Percentiles rank a stretch among this genome's conserved stretches.
These are phyloP conservation scores for Porcisia hertigi DNA, from an alignment of 208 protist genomes.

Conservation along the genomic window DNA sequence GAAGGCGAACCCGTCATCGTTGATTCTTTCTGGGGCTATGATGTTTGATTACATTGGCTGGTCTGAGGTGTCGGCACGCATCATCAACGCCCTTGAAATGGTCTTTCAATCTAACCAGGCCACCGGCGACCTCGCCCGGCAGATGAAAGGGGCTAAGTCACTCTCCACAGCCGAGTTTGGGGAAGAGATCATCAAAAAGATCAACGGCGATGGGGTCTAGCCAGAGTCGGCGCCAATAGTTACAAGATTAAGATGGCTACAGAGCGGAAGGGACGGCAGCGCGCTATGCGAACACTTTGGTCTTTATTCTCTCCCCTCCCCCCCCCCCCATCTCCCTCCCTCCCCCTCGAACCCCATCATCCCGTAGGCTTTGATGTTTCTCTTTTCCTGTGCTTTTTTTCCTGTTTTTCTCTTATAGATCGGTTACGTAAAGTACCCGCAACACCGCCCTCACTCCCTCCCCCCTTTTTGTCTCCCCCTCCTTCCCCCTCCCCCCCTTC, in stretches of 20 bases:
- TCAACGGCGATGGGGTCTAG: conserved; percentile 18
- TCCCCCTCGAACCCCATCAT: background rate
- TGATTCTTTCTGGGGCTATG: conserved; percentile 51
- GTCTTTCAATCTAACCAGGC: conserved; percentile 36
- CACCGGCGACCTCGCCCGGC: conserved; percentile 37
- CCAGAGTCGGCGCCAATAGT: background rate
- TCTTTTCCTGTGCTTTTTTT: background rate
- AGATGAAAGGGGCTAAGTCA: conserved; percentile 33
- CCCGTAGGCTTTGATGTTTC: background rate
- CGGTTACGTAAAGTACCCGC: background rate
- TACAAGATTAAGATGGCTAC: background rate
- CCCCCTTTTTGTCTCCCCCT: background rate
- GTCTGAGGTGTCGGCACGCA: conserved; percentile 34
- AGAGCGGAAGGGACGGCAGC: background rate
- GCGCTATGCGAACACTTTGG: too few relatives aligned
- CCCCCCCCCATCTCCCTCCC: background rate
- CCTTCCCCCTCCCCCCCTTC: too few relatives aligned
- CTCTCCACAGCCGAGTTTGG: conserved; percentile 43
- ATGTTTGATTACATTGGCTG: conserved; percentile 58
- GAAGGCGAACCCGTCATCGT: conserved; percentile 51
- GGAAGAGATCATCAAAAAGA: conserved; percentile 29
- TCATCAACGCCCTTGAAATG: conserved; percentile 42
- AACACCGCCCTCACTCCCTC: background rate
- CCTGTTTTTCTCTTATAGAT: background rate
- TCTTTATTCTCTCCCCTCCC: background rate